Percentiles rank a stretch among this genome's conserved stretches.
Evolutionary conservation across 2,329 filamentous ascomycete species (phyloP).

Genomic region (Xylariaceae sp.): DNA sequence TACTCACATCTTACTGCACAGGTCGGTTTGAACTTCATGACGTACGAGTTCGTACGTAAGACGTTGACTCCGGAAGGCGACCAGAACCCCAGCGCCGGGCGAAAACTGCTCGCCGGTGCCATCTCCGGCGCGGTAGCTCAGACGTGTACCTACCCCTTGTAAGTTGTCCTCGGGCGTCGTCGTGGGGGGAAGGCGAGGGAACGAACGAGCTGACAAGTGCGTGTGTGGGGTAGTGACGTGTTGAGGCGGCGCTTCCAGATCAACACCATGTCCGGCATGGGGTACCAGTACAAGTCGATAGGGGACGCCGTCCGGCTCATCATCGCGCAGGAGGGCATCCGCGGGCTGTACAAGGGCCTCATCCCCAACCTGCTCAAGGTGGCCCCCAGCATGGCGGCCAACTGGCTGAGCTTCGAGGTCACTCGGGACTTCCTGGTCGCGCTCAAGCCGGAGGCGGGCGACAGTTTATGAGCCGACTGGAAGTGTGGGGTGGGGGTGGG

Average conservation of each 20-base stretch:
- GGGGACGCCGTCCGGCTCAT: constrained; percentile 78
- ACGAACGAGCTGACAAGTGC: too few relatives aligned
- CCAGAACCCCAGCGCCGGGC: constrained; percentile 66
- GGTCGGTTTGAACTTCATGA: constrained; percentile 98
- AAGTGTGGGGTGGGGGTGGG: too few relatives aligned
- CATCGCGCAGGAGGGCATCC: constrained; percentile 71
- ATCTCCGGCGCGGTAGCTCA: constrained; percentile 95
- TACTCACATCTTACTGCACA: constrained; percentile 24
- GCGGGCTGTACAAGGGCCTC: constrained; percentile 91
- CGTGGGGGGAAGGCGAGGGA: too few relatives aligned
- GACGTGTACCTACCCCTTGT: constrained; percentile 98
- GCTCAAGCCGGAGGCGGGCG: constrained; percentile 48
- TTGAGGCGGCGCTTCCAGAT: constrained; percentile 92
- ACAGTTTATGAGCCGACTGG: too few relatives aligned
- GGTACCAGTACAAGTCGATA: constrained; percentile 87
- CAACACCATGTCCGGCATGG: constrained; percentile 98
- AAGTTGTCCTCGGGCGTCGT: constrained; percentile 32
- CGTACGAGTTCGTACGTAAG: constrained; percentile 81
- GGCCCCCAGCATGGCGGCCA: constrained; percentile 96
- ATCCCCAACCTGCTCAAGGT: constrained; percentile 94
- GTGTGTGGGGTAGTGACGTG: constrained; percentile 81
- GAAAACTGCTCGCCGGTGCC: constrained; percentile 84
- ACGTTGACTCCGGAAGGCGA: constrained; percentile 84
- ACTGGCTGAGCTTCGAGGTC: constrained; percentile 95
- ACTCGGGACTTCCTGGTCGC: constrained; percentile 77